These are phyloP conservation scores for Staphylotrichum tortipilum DNA, from an alignment of 495 filamentous ascomycete species.

Conservation along the genomic window DNA sequence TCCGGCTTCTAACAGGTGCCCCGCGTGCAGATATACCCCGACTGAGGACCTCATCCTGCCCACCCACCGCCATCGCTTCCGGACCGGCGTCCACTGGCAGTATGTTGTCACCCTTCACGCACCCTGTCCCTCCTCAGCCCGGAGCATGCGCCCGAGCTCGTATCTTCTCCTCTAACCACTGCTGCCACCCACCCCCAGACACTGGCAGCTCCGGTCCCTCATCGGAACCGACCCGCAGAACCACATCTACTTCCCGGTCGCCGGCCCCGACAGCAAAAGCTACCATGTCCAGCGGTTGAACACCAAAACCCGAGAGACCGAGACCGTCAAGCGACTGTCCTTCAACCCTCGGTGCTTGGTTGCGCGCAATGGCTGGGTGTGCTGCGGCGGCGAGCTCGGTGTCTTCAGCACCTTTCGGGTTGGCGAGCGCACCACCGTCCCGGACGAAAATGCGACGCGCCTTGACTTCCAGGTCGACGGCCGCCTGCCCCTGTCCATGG, in stretches of 20 bases:
- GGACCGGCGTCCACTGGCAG: conserved; percentile 59
- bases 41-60: conserved; percentile 52
- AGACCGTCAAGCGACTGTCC: conserved; percentile 65
- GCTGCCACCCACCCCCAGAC: conserved; percentile 45
- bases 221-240: conserved; percentile 71
- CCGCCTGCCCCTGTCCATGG: conserved; percentile 50
- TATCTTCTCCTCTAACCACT: too few species aligned
- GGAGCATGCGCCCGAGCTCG: too few species aligned
- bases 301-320: conserved; percentile 59
- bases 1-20: conserved; percentile 1
- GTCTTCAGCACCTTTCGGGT: conserved; percentile 74
- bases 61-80: conserved; percentile 64
- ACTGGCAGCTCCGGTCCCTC: conserved; percentile 86
- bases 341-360: conserved; percentile 81
- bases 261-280: conserved; percentile 36
- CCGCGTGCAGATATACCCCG: conserved; percentile 27
- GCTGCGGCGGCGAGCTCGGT: conserved; percentile 77
- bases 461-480: conserved; percentile 47
- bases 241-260: conserved; percentile 70
- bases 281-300: conserved; percentile 64
- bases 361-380: conserved; percentile 78
- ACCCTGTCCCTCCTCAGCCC: too few species aligned
- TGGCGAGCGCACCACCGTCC: conserved; percentile 24
- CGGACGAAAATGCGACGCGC: conserved; percentile 26
- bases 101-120: conserved; percentile 47